Base-by-base conservation (phyloP, 106 monocot species). In the Dioscorea dumetorum region DNA sequence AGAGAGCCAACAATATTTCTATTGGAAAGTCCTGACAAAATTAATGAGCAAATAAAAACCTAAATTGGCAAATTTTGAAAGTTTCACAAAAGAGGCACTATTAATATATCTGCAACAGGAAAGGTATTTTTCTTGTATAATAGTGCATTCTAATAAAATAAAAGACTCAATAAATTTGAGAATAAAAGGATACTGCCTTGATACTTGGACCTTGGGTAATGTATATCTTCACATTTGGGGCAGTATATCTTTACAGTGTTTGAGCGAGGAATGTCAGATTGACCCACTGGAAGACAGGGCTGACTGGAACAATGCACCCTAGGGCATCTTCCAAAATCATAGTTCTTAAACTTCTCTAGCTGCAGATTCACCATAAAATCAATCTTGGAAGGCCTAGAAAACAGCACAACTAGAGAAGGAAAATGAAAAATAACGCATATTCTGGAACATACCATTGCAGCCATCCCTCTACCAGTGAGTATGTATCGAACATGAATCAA, bases 201-300 rank as follows among this genome's bases (percentile, higher is more conserved):
- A 64, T 92, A 87, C 66, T 87, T 92, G 72, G 88, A 92, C 74
- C 91, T 74, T 51, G 91, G 91, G 31, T 88, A 88, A 64, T 88
- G 88, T 54, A 92, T 70, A 68, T 92, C 91, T 59, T 92, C 91
- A 66, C 91, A 92, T 73, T 88, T 92, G 33, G 91, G 91, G 54
- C 91, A 92, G 64, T 82, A 92, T 50, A 88, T 92, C 68, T 92
- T 92, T 49, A 92, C 88, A 16, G 91, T 85, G 71, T 88, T 85
- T 3, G 82, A 77, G 33, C 91, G 76, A 70, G 85, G 85, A 61
- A 92, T 85, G 57, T 92, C 91, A 35, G 88, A 88, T 49, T 85
- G 87, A 20, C 91, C 91, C 71, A 92, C 91, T 15, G 91, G 91
- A 72, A 92, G 80, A 66, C 88, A 92, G 2, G 91, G 91, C 54